Conservation (phyloP, 2,329 filamentous ascomycete species). For the Alternaria sp. region DNA sequence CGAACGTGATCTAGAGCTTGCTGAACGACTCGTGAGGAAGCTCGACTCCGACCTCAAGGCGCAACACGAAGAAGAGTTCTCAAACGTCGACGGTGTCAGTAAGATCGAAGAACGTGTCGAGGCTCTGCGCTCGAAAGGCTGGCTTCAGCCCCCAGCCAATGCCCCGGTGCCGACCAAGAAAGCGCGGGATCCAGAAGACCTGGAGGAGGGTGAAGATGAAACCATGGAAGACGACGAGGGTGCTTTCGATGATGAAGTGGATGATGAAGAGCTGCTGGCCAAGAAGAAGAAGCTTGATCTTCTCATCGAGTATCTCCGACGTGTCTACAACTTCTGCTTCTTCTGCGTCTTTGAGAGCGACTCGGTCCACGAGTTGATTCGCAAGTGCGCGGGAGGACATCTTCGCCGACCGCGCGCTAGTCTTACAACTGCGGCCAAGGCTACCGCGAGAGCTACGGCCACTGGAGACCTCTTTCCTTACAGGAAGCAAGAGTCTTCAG, state of each 20-base stretch:
- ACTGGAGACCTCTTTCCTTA: conserved; percentile 81
- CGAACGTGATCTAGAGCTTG: conserved; percentile 84
- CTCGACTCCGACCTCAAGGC: conserved; percentile 84
- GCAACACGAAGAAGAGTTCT: conserved; percentile 58
- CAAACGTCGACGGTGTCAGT: conserved; percentile 66
- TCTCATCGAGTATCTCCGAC: conserved; percentile 92
- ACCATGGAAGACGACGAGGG: conserved; percentile 68
- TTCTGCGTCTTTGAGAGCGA: conserved; percentile 99
- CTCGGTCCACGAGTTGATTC: conserved; percentile 91
- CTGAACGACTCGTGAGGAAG: conserved; percentile 80
- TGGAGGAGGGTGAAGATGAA: conserved; percentile 77
- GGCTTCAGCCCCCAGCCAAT: conserved; percentile 70
- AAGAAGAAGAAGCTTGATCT: conserved; percentile 98
- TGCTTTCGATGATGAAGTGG: conserved; percentile 75
- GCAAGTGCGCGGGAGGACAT: conserved; percentile 97
- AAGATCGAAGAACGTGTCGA: conserved; percentile 90
- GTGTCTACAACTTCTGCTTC: conserved; percentile 99
- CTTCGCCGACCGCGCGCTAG: conserved; percentile 88
- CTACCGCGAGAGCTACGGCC: conserved; percentile 84
- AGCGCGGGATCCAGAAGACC: conserved; percentile 65
- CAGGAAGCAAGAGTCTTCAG: conserved; percentile 73
- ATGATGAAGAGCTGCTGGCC: conserved; percentile 85
- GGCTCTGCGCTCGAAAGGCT: conserved; percentile 75
- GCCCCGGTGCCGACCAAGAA: conserved; percentile 63
- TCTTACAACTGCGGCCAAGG: conserved; percentile 80